Conservation (phyloP, 768 basidiomycete genomes). For the Suillus brevipes region DNA sequence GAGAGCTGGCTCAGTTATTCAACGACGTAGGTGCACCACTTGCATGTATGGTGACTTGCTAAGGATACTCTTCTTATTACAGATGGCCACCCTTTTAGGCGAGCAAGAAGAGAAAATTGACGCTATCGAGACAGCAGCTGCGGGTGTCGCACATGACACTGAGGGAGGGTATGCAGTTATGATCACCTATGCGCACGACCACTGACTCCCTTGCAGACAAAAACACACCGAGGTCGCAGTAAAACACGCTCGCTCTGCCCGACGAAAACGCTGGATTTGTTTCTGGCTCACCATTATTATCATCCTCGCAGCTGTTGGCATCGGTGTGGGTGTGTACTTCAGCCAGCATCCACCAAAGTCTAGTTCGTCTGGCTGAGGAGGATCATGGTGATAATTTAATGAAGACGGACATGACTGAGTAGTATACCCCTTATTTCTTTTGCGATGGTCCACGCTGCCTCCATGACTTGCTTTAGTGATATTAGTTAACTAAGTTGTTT, state of each 20-base stretch:
- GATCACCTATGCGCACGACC: neutral
- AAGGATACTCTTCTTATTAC: constrained; percentile 3
- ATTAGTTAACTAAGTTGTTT: neutral
- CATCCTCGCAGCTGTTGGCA: constrained; percentile 47
- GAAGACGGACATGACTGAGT: constrained; percentile 1
- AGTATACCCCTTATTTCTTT: constrained; percentile 2
- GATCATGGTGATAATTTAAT: neutral
- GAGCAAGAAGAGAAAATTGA: constrained; percentile 80
- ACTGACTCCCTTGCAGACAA: constrained; percentile 39
- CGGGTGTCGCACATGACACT: constrained; percentile 65
- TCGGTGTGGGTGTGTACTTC: constrained; percentile 33
- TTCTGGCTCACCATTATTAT: constrained; percentile 63
- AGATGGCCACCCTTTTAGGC: constrained; percentile 79
- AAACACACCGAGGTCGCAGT: constrained; percentile 69
- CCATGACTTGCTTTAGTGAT: constrained; percentile 3
- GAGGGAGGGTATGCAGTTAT: constrained; percentile 58
- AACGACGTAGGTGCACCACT: constrained; percentile 56
- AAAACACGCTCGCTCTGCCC: constrained; percentile 62
- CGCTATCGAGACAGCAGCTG: constrained; percentile 61
- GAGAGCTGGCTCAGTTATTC: constrained; percentile 88
- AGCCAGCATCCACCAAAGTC: constrained; percentile 6
- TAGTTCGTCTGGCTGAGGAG: constrained; percentile 5
- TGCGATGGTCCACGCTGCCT: neutral
- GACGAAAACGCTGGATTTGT: constrained; percentile 86
- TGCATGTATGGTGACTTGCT: constrained; percentile 7